Conservation (phyloP, 169 alveolate species). For the Plasmodium coatneyi region DNA sequence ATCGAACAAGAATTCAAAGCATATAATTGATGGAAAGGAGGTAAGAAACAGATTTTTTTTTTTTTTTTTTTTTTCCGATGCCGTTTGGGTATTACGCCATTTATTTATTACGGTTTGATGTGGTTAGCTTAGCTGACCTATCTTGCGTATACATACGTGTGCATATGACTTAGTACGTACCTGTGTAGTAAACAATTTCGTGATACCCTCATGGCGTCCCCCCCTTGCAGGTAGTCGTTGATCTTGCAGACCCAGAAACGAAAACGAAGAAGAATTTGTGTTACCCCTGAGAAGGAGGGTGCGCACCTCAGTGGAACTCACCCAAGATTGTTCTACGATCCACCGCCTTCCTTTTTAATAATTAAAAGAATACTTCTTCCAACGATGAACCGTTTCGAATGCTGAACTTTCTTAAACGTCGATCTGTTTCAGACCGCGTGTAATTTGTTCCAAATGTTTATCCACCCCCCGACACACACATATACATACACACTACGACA, state of each 20-base stretch:
- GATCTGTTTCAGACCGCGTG: background rate
- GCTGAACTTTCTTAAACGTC: background rate
- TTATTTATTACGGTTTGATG: background rate
- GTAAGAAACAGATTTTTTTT: background rate
- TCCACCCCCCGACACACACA: background rate
- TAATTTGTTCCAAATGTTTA: background rate
- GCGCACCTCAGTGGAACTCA: background rate
- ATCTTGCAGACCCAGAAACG: slow-evolving; percentile 68
- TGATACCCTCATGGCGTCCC: background rate
- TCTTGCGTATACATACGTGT: background rate
- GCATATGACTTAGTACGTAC: background rate
- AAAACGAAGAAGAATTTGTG: slow-evolving; percentile 31
- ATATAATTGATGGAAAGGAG: slow-evolving; percentile 67
- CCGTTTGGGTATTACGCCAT: background rate
- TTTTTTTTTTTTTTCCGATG: background rate
- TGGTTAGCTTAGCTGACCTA: background rate
- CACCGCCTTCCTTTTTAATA: background rate
- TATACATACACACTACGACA: background rate
- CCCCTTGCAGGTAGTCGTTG: slow-evolving; percentile 42
- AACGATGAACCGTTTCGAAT: background rate
- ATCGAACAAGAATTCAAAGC: slow-evolving; percentile 27
- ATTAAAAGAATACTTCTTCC: background rate
- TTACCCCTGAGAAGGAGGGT: background rate
- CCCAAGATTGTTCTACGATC: background rate
- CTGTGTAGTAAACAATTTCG: background rate